phyloP scores from a whole-genome alignment of 31 red algal species.

The Bonnemaisonia californica region DNA sequence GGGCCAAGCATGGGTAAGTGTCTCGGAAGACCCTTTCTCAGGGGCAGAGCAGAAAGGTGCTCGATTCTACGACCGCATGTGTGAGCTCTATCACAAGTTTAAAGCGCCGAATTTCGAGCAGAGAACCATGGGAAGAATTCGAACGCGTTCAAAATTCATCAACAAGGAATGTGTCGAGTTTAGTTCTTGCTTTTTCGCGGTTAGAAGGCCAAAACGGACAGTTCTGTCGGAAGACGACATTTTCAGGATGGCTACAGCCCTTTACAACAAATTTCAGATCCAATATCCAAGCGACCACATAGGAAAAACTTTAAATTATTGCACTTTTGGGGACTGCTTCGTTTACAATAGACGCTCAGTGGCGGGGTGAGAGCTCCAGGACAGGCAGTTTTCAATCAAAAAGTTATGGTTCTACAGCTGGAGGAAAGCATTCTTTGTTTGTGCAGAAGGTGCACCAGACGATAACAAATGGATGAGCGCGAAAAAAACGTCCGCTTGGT shows the following conservation, averaged over 20 bases:
- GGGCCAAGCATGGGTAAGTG: not conserved
- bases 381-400: no score
- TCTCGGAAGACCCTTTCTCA: slow-evolving; percentile 20
- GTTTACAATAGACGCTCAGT: no score
- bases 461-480: no score
- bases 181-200: not conserved
- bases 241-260: slow-evolving; percentile 9
- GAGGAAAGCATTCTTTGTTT: no score
- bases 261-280: slow-evolving; percentile 17
- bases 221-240: slow-evolving; percentile 20
- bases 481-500: no score
- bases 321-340: no score
- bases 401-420: no score
- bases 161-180: slow-evolving; percentile 10
- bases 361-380: no score
- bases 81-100: slow-evolving; percentile 11
- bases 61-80: not conserved
- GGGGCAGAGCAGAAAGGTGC: slow-evolving; percentile 19
- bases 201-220: slow-evolving; percentile 4
- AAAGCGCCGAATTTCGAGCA: slow-evolving; percentile 4
- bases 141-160: not conserved
- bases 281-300: no score
- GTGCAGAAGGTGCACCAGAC: no score
- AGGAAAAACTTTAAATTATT: no score
- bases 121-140: not conserved